Base-by-base conservation (phyloP, 2,329 filamentous ascomycete genomes). In the Fusarium sp. region DNA sequence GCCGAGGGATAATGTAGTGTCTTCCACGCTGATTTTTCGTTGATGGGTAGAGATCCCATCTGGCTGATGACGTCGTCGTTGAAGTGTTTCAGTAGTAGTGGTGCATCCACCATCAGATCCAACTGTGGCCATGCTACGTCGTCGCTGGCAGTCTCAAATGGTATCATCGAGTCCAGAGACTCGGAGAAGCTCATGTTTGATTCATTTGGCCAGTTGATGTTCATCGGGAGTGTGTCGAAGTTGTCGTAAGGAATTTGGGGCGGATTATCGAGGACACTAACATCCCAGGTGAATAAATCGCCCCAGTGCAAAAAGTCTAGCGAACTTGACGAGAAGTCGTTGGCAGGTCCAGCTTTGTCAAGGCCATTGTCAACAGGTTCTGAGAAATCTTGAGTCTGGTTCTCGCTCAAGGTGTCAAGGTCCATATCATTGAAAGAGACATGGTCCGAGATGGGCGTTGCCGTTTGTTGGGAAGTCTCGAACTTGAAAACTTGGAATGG, bases 31-130 rank as follows among this genome's bases (percentile, higher is more conserved):
- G 70, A 72, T 6, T 72, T 72, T 20, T 72, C 69, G 11, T 71
- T 72, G 9, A 72, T 72, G 1, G 70, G 70, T 1, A 72, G 39
- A 11, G 70, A 72, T 1, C 70, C 70, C 70, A 72, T 72, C 7
- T 72, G 69, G 10, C 52, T 66, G 14, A 72, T 72, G 20, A 72
- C 70, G 2, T 72, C 63, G 53, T 72, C 53, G 40, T 72, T 72
- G 22, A 72, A 72, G n/a, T 72, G 70, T 6, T 58, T 62, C 0
- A 72, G 15, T 2, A 72, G 45, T 0, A 72, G 11, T 1, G 70
- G 54, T 7, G 70, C 69, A 4, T 72, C 70, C 3, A 48, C 54
- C 26, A 69, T 55, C 13, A 72, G 64, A 51, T 72, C 69, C 4
- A 72, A 24, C 24, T 72, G 59, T 0, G 70, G 69, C 64, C 69